phyloP scores from a whole-genome alignment of 169 alveolate species.

The Pseudocohnilembus persalinus region DNA sequence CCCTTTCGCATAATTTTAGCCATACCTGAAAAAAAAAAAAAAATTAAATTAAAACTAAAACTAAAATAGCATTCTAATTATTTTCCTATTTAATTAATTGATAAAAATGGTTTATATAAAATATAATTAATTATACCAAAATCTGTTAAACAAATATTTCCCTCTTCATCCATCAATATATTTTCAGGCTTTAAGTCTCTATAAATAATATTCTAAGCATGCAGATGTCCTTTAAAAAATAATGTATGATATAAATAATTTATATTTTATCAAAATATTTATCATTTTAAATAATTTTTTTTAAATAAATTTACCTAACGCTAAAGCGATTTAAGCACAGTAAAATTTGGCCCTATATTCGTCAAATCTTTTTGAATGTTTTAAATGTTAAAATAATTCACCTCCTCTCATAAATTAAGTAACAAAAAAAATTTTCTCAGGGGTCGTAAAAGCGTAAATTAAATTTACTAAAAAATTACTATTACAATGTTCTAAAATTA shows the following conservation, averaged over 20 bases:
- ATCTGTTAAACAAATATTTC: constrained; percentile 72
- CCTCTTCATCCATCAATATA: constrained; percentile 78
- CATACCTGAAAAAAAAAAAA: no score
- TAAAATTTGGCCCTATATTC: constrained; percentile 74
- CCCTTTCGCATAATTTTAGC: constrained; percentile 60
- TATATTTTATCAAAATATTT: no score
- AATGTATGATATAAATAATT: constrained; percentile 57
- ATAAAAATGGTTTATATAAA: no score
- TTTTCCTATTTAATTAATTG: no score
- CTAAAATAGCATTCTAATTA: no score
- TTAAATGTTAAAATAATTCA: constrained; percentile 78
- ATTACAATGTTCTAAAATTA: constrained; percentile 60
- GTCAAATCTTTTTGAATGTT: constrained; percentile 64
- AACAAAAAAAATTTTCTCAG: constrained; percentile 71
- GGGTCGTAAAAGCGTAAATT: constrained; percentile 72
- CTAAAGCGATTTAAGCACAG: constrained; percentile 63
- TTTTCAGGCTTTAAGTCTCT: constrained; percentile 86
- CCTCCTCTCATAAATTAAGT: constrained; percentile 85
- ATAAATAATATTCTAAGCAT: constrained; percentile 71
- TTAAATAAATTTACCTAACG: constrained; percentile 47
- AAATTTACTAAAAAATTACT: constrained; percentile 77
- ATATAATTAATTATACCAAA: no score
- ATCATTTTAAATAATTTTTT: no score
- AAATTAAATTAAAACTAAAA: no score
- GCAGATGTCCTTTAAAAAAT: constrained; percentile 74